Evolutionary conservation across 768 basidiomycete genomes (phyloP).

Genomic region (Lactifluus hygrophoroides): DNA sequence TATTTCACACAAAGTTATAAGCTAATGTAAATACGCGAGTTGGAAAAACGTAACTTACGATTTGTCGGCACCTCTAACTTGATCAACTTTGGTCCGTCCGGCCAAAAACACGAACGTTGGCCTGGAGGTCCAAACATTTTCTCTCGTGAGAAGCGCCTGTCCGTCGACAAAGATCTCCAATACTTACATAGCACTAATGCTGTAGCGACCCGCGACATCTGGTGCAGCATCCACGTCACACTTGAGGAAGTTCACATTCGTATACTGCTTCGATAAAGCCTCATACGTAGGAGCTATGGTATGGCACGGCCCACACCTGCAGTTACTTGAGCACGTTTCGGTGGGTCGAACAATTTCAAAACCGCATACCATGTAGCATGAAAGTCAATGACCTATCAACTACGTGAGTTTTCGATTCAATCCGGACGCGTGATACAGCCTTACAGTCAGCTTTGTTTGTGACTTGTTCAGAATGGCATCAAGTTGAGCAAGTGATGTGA

Average conservation of each 20-base stretch:
- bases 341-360: background rate
- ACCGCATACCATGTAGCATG: conserved; percentile 65
- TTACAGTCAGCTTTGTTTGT: conserved; percentile 57
- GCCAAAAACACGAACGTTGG: conserved; percentile 78
- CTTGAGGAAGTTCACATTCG: conserved; percentile 72
- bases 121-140: conserved; percentile 35
- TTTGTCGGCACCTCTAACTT: conserved; percentile 64
- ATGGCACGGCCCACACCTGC: conserved; percentile 83
- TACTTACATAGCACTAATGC: conserved; percentile 64
- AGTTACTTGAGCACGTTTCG: conserved; percentile 8
- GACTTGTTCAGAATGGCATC: conserved; percentile 49
- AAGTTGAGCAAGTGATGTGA: conserved; percentile 57
- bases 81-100: conserved; percentile 56
- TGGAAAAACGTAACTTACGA: conserved; percentile 38
- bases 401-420: background rate
- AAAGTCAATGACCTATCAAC: conserved; percentile 69
- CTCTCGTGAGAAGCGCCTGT: background rate
- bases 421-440: conserved; percentile 10
- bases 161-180: background rate
- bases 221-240: conserved; percentile 66
- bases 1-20: conserved; percentile 6
- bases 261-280: conserved; percentile 56
- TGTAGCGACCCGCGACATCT: conserved; percentile 59
- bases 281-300: conserved; percentile 73
- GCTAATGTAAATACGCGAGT: background rate